phyloP scores from a whole-genome alignment of 306 rosid genomes.

The Ceratonia siliqua region DNA sequence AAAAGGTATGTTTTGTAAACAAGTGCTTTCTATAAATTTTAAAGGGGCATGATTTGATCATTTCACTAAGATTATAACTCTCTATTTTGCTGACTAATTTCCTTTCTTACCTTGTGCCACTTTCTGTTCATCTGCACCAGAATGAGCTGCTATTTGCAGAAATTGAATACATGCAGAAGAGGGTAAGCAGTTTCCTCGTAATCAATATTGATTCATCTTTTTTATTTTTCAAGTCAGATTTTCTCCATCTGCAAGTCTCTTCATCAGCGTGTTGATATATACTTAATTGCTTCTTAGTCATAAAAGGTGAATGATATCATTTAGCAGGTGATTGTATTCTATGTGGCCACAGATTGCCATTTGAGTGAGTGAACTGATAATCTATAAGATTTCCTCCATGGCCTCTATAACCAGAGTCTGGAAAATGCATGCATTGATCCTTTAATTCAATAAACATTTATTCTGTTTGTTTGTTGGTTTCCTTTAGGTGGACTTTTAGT shows the following conservation, averaged over 20 bases:
- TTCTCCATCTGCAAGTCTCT: background rate
- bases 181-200: conserved; percentile 36
- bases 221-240: background rate
- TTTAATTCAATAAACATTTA: no score
- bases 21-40: background rate
- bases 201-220: no score
- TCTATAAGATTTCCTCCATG: background rate
- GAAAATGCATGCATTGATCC: no score
- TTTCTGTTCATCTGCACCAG: conserved; percentile 40
- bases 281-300: background rate
- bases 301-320: background rate
- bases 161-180: conserved; percentile 90
- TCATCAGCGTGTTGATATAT: background rate
- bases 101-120: conserved; percentile 20
- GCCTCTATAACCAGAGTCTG: no score
- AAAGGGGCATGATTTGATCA: background rate
- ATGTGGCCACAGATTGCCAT: background rate
- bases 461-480: no score
- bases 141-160: conserved; percentile 85
- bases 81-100: conserved; percentile 29
- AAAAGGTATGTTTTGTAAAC: conserved; percentile 58
- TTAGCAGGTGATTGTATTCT: background rate
- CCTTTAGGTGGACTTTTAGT: no score
- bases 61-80: conserved; percentile 13
- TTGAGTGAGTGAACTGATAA: background rate